A percentile compares a stretch with the other conserved stretches of the same genome.
phyloP scores from a whole-genome alignment of 305 asterid species.

The Fraxinus floribunda region DNA sequence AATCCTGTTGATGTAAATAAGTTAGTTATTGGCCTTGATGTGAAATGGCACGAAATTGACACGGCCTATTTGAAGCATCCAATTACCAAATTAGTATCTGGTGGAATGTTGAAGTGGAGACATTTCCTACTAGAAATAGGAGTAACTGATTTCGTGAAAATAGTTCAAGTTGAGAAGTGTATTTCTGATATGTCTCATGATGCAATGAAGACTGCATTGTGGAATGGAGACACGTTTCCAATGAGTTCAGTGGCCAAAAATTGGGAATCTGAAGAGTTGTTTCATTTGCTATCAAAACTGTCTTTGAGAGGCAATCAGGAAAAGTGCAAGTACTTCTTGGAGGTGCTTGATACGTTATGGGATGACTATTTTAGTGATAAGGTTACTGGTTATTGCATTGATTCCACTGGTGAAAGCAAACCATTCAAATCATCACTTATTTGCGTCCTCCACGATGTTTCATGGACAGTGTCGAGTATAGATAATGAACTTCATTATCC shows the following conservation, averaged over 20 bases:
- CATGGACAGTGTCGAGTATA: constrained; percentile 67
- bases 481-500: constrained; percentile 61
- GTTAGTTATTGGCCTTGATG: constrained; percentile 53
- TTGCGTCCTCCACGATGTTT: constrained; percentile 51
- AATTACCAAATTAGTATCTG: constrained; percentile 56
- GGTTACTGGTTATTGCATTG: constrained; percentile 48
- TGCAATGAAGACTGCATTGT: constrained; percentile 36
- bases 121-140: constrained; percentile 66
- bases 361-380: constrained; percentile 69
- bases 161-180: constrained; percentile 58
- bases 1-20: constrained; percentile 55
- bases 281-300: constrained; percentile 49
- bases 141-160: constrained; percentile 72
- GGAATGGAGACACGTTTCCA: constrained; percentile 35
- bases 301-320: constrained; percentile 51
- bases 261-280: constrained; percentile 85
- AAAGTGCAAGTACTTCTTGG: constrained; percentile 69
- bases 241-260: constrained; percentile 41
- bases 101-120: constrained; percentile 78
- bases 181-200: constrained; percentile 40
- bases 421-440: constrained; percentile 54
- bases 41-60: constrained; percentile 74
- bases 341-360: constrained; percentile 85
- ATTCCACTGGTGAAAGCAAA: constrained; percentile 50
- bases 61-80: constrained; percentile 62